Evolutionary conservation across 345 rosid species (phyloP).

Genomic region (Populus pruinosa): DNA sequence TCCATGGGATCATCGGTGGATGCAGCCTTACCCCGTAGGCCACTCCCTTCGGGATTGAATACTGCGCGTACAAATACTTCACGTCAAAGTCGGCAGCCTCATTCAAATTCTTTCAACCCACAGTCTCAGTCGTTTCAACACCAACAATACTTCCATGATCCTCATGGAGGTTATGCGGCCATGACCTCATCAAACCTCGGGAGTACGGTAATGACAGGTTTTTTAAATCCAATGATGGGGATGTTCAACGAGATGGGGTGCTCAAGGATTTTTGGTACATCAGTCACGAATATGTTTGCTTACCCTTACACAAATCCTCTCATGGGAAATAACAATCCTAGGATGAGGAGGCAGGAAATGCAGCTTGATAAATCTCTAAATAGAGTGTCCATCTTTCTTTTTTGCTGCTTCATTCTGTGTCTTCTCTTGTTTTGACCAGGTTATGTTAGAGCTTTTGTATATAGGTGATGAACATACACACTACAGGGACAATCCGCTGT

Average conservation of each 20-base stretch:
- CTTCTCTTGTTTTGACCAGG: conserved; percentile 22
- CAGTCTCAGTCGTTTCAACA: conserved; percentile 22
- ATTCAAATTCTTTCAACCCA: conserved; percentile 20
- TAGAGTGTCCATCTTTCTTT: conserved; percentile 21
- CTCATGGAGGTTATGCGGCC: conserved; percentile 26
- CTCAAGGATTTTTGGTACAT: conserved; percentile 16
- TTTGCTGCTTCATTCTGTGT: conserved; percentile 28
- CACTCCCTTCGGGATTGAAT: conserved; percentile 13
- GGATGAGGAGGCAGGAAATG: conserved; percentile 30
- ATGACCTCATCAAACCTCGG: conserved; percentile 16
- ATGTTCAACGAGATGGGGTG: conserved; percentile 51
- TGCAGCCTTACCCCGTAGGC: conserved; percentile 12
- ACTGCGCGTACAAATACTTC: background rate
- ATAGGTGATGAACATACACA: background rate
- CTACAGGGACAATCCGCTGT: background rate
- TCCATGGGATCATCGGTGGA: conserved; percentile 1
- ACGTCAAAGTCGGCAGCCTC: conserved; percentile 24
- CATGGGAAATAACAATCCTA: conserved; percentile 6
- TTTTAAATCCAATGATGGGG: conserved; percentile 47
- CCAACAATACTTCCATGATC: conserved; percentile 29
- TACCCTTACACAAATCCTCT: conserved; percentile 28
- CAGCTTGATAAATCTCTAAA: conserved; percentile 25
- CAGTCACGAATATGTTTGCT: conserved; percentile 44
- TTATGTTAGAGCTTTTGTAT: conserved; percentile 2
- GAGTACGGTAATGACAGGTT: conserved; percentile 30